These are phyloP conservation scores for Ganoderma multipileum DNA, from an alignment of 1,284 basidiomycete genomes.

Conservation along the genomic window DNA sequence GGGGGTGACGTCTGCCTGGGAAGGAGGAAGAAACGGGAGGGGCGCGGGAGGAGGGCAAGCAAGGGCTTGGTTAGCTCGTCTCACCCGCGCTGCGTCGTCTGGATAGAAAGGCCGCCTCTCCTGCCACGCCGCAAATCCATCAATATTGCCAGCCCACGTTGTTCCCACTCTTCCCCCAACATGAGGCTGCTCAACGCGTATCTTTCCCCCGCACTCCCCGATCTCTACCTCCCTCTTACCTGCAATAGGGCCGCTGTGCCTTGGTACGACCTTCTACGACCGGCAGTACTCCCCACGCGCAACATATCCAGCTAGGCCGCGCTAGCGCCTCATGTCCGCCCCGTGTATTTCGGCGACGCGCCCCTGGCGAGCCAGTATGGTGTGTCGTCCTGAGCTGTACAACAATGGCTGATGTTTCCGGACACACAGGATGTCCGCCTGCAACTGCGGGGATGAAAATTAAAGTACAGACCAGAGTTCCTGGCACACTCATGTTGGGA, in stretches of 20 bases:
- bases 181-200: conserved; percentile 26
- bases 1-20: conserved; percentile 6
- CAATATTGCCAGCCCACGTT: conserved; percentile 18
- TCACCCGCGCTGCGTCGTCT: not conserved
- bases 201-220: conserved; percentile 12
- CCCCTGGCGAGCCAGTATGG: conserved; percentile 10
- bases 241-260: not conserved
- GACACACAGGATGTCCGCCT: not conserved
- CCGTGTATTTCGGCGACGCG: conserved; percentile 1
- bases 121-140: conserved; percentile 28
- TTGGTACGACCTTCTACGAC: not conserved
- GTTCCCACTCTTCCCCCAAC: conserved; percentile 15
- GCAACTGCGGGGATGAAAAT: not conserved
- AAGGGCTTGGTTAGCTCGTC: conserved; percentile 16
- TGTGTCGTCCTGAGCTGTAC: not conserved
- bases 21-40: not conserved
- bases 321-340: conserved; percentile 9
- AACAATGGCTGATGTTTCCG: conserved; percentile 6
- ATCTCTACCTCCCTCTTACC: conserved; percentile 5
- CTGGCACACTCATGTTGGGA: not conserved
- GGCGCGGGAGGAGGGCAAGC: conserved; percentile 12
- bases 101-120: conserved; percentile 21
- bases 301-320: conserved; percentile 14
- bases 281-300: not conserved
- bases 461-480: not conserved